phyloP scores from a whole-genome alignment of 164 flowering plant species.

The Macadamia tetraphylla region DNA sequence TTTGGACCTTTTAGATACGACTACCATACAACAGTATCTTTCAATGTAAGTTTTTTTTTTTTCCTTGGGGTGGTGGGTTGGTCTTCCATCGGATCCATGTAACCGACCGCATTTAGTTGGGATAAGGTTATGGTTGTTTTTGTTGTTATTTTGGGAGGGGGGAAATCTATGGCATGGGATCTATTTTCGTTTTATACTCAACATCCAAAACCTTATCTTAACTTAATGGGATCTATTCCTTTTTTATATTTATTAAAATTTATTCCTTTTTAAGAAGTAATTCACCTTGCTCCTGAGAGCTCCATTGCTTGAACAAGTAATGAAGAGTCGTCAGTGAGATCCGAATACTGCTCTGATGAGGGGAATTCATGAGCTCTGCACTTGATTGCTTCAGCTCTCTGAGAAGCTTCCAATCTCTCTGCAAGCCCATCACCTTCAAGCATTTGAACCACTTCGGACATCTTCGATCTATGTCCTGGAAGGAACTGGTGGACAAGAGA shows the following conservation, averaged over 20 bases:
- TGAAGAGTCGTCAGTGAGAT: slow-evolving; percentile 73
- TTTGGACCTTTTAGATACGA: too few species aligned
- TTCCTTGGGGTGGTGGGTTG: too few species aligned
- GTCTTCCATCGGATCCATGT: too few species aligned
- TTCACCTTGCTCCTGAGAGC: slow-evolving; percentile 74
- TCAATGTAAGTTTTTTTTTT: too few species aligned
- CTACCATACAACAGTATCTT: too few species aligned
- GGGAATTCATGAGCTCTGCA: slow-evolving; percentile 47
- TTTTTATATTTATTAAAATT: not conserved
- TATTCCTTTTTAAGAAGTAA: not conserved
- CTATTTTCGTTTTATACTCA: too few species aligned
- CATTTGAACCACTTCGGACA: slow-evolving; percentile 80
- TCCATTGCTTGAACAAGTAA: slow-evolving; percentile 75
- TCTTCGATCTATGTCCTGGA: slow-evolving; percentile 66
- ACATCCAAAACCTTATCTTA: too few species aligned
- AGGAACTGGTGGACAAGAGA: slow-evolving; percentile 66
- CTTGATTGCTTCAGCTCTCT: slow-evolving; percentile 44
- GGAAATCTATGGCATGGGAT: too few species aligned
- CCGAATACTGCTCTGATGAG: slow-evolving; percentile 69
- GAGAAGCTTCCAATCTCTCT: slow-evolving; percentile 82
- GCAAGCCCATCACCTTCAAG: slow-evolving; percentile 84
- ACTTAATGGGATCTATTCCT: not conserved
- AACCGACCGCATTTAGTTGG: too few species aligned
- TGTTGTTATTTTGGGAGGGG: too few species aligned
- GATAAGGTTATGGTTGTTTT: too few species aligned